phyloP scores from a whole-genome alignment of 2,329 filamentous ascomycete species.

The Cryphonectria parasitica region DNA sequence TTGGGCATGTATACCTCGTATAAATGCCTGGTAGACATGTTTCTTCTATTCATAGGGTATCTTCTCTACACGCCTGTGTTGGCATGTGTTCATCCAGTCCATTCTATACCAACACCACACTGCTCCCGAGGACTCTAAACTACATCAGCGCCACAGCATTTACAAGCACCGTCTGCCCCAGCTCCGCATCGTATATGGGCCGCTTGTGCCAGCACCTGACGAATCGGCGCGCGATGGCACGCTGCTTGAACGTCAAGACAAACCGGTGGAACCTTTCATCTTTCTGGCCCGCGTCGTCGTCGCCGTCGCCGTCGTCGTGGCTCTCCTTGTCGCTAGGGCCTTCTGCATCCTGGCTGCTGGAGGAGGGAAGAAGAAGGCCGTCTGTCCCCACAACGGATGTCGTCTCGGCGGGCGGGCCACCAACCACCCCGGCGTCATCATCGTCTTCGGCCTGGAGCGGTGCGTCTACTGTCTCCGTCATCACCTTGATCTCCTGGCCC shows the following conservation, averaged over 20 bases:
- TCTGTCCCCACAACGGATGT: neutral
- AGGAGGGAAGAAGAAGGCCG: too few species aligned
- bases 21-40: too few species aligned
- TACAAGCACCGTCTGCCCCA: slow-evolving; percentile 32
- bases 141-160: slow-evolving; percentile 35
- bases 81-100: too few species aligned
- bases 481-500: slow-evolving; percentile 17
- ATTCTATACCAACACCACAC: too few species aligned
- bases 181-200: slow-evolving; percentile 36
- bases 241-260: slow-evolving; percentile 60
- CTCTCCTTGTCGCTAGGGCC: slow-evolving; percentile 6
- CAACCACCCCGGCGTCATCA: neutral
- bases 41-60: too few species aligned
- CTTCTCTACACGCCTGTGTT: too few species aligned
- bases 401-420: neutral
- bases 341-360: neutral
- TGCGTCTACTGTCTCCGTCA: slow-evolving; percentile 30
- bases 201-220: slow-evolving; percentile 49
- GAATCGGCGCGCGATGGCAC: slow-evolving; percentile 57
- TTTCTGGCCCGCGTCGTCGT: slow-evolving; percentile 37
- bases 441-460: slow-evolving; percentile 21
- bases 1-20: too few species aligned
- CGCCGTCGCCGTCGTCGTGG: slow-evolving; percentile 14
- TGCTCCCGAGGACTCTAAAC: too few species aligned
- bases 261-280: slow-evolving; percentile 49